Evolutionary conservation across 2,329 filamentous ascomycete species (phyloP), one percentile per base, ranked within the genome.

Genomic region (Bipolaris sorokiniana): DNA sequence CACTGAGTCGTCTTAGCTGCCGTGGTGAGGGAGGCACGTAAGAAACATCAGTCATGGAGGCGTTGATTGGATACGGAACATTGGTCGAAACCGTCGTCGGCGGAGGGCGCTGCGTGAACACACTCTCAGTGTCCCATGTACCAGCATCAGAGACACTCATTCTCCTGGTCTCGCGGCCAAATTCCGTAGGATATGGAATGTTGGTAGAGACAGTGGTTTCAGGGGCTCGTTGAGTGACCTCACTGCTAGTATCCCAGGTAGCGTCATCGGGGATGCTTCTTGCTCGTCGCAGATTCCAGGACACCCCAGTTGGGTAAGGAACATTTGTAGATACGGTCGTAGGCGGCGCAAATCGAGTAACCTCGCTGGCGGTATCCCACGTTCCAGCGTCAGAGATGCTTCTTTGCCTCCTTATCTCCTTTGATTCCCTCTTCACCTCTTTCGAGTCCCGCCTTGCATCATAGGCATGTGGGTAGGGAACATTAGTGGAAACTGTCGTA

Each of bases 401-500:
- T 10, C 44, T 26, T 31, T 54, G 50, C 13, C 52, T 55, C 40
- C 46, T 38, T n/a, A 58, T 28, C 26, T 58, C 51, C 33, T 51
- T 56, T 36, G 53, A 54, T 46, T 54, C 49, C 42, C 54, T 48
- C 50, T 49, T 57, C 38, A 57, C 37, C 37, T 57, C 54, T 45
- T 57, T 57, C 31, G 54, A 57, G 50, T 57, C 54, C 20, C 54
- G 49, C 34, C 54, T 57, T 38, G 50, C 26, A 26, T 57, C 50
- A 23, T 57, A 44, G 23, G 38, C 15, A 33, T 36, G 16, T 18
- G 45, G 45, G 49, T 57, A 59, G 26, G 41, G 51, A 42, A 41
- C 48, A 28, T 58, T 51, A 16, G 50, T 59, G 11, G 65, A 65
- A 41, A 64, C 62, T 45, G 64, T 69, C 1, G 62, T 57, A 40